Conservation (phyloP, 2,329 filamentous ascomycete species). For the Harringtonia lauricola region DNA sequence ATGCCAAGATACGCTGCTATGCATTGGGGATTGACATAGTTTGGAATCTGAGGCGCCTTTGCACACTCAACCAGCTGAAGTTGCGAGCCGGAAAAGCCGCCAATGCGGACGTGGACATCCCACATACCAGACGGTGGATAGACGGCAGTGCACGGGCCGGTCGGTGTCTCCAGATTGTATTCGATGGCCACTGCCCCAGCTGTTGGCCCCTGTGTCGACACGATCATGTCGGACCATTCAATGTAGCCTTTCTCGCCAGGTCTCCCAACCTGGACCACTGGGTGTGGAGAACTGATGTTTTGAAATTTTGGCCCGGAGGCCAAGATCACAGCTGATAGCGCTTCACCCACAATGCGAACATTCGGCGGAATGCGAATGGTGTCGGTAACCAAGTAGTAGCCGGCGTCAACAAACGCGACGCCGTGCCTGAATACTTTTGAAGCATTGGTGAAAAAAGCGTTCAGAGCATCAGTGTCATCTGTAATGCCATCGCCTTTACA, state of each 20-base stretch:
- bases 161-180: conserved; percentile 52
- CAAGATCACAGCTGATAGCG: conserved; percentile 41
- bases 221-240: conserved; percentile 62
- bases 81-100: conserved; percentile 57
- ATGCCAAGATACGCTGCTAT: conserved; percentile 27
- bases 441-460: conserved; percentile 28
- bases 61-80: conserved; percentile 57
- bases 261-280: conserved; percentile 50
- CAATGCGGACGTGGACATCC: conserved; percentile 68
- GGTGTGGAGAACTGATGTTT: conserved; percentile 43
- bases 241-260: conserved; percentile 53
- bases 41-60: conserved; percentile 31
- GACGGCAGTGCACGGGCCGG: conserved; percentile 10
- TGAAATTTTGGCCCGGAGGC: conserved; percentile 46
- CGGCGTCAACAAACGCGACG: conserved; percentile 51
- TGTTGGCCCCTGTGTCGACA: conserved; percentile 55
- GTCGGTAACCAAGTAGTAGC: conserved; percentile 47
- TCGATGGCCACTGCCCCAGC: conserved; percentile 61
- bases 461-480: conserved; percentile 64
- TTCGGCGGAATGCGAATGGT: conserved; percentile 39
- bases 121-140: conserved; percentile 44
- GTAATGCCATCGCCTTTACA: conserved; percentile 63
- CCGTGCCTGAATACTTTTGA: conserved; percentile 25
- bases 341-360: conserved; percentile 49
- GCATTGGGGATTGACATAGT: conserved; percentile 22